Base-by-base conservation (phyloP, 2,329 filamentous ascomycete genomes). In the Aspergillus sp. region DNA sequence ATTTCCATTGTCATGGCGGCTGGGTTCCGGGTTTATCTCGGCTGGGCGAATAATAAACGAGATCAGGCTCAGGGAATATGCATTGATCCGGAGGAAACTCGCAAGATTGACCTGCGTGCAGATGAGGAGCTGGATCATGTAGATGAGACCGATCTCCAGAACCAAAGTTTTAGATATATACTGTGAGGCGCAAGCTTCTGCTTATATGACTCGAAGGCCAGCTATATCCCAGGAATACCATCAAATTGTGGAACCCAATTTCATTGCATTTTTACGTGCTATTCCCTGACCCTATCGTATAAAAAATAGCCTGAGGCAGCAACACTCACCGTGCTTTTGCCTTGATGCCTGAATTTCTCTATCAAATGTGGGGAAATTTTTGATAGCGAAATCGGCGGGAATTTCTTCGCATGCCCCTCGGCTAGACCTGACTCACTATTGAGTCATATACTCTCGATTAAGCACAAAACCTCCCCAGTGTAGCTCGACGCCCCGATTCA, bases 341-440 rank as follows among this genome's bases (percentile, higher is more conserved):
- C 51, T 53, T 19, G 19, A 6, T 46, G 51, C 51, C 51, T 53
- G 41, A 53, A 37, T 40, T 39, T 14, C 40, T 11, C 40, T n/a
- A 23, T 44, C n/a, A 31, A 59, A 35, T 55, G 59, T 62, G 59
- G 59, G 57, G 53, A 27, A 44, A 47, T 49, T 46, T 43, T 44
- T 50, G 54, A 55, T 56, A 62, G 67, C 68, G 65, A 71, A 64
- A 66, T 68, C 68, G 68, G 68, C 65, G 59, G 59, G 49, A 57
- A 64, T 64, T 68, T 64, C 61, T 25, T 48, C 40, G 43, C 23
- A 58, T 68, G 66, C 67, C 67, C 67, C 68, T 69, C 58, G 39
- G 51, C 39, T 50, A 50, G 17, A 49, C 49, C 65, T 67, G 67
- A 70, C 61, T 70, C 66, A 48, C 31, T 35, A 66, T 65, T 58